phyloP scores from a whole-genome alignment of 805 yeast species.

The Grigorovia transvaalensis region DNA sequence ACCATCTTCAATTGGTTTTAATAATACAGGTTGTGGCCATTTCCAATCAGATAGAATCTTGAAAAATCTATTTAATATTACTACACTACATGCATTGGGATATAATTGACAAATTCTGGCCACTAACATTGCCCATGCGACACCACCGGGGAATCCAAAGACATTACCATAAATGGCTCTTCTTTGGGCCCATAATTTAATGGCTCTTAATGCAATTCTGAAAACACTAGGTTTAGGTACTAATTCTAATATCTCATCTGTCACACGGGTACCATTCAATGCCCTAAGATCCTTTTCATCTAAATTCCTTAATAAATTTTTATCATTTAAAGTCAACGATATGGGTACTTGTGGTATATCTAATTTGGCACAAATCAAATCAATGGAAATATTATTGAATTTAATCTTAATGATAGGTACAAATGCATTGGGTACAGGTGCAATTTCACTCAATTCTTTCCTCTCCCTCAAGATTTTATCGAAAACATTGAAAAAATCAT shows the following conservation, averaged over 20 bases:
- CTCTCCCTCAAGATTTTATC: conserved; percentile 56
- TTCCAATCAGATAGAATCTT: conserved; percentile 80
- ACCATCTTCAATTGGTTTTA: conserved; percentile 92
- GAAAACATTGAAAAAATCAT: conserved; percentile 80
- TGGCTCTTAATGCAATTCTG: conserved; percentile 83
- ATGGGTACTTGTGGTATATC: conserved; percentile 77
- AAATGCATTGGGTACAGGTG: conserved; percentile 91
- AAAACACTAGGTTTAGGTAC: conserved; percentile 92
- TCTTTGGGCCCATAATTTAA: conserved; percentile 94
- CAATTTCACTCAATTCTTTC: conserved; percentile 80
- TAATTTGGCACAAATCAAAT: conserved; percentile 74
- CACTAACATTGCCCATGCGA: conserved; percentile 99
- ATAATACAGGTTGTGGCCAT: conserved; percentile 96
- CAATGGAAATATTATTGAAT: conserved; percentile 86
- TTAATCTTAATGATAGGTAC: conserved; percentile 93
- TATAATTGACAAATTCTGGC: conserved; percentile 94
- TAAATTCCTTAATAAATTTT: conserved; percentile 71
- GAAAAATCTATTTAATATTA: conserved; percentile 82
- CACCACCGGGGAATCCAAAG: conserved; percentile 98
- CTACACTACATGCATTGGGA: conserved; percentile 92
- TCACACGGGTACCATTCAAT: conserved; percentile 91
- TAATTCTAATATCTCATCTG: conserved; percentile 79
- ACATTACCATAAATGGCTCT: conserved; percentile 91
- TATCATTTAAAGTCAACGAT: conserved; percentile 68
- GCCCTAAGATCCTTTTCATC: conserved; percentile 89